phyloP scores from a whole-genome alignment of 805 yeast species.

The Nakazawaea molendinolei region DNA sequence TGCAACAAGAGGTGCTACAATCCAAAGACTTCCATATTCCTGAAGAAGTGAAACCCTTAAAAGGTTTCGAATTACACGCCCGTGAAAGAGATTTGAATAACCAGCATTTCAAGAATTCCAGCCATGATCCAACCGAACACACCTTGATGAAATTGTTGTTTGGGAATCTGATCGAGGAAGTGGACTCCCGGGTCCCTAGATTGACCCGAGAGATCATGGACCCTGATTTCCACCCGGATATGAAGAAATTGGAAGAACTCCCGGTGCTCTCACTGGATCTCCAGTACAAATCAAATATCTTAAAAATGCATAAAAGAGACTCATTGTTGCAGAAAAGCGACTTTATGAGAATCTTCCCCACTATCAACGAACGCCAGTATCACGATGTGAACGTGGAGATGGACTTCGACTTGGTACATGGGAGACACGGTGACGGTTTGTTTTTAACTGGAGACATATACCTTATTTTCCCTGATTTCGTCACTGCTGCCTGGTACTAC shows the following conservation, averaged over 20 bases:
- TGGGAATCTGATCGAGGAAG: slow-evolving; percentile 19
- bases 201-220: neutral
- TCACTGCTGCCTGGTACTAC: slow-evolving; percentile 46
- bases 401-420: slow-evolving; percentile 37
- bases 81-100: neutral
- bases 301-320: slow-evolving; percentile 31
- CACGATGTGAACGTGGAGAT: slow-evolving; percentile 19
- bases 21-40: slow-evolving; percentile 5
- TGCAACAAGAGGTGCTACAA: neutral
- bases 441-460: slow-evolving; percentile 43
- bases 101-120: neutral
- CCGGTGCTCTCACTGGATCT: slow-evolving; percentile 8
- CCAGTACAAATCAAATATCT: slow-evolving; percentile 23
- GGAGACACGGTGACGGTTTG: slow-evolving; percentile 40
- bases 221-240: neutral
- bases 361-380: slow-evolving; percentile 25
- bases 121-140: slow-evolving; percentile 5
- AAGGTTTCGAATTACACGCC: neutral
- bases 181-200: slow-evolving; percentile 15
- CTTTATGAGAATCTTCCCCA: slow-evolving; percentile 32
- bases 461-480: slow-evolving; percentile 39
- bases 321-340: slow-evolving; percentile 33
- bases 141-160: slow-evolving; percentile 6
- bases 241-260: slow-evolving; percentile 1
- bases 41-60: slow-evolving; percentile 3